Conservation (phyloP, 306 rosid species). For the Casuarina cunninghamiana region DNA sequence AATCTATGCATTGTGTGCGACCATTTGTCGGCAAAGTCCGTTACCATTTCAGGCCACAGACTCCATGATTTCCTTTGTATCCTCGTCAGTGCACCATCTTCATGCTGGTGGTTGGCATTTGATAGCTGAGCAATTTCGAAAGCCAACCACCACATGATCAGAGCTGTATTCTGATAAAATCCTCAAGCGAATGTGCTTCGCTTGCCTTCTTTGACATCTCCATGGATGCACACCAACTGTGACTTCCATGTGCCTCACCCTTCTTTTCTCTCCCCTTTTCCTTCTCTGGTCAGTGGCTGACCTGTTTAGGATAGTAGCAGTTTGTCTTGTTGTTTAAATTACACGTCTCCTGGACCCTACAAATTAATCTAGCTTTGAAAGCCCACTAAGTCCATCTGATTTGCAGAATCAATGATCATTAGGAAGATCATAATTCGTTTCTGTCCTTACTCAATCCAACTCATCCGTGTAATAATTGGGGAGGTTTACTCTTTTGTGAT, state of each 20-base stretch:
- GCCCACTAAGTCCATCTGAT: slow-evolving; percentile 11
- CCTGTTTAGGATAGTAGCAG: neutral
- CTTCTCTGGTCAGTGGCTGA: neutral
- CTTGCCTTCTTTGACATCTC: no score
- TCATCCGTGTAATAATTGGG: neutral
- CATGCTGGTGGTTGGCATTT: slow-evolving; percentile 14
- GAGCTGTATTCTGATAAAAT: neutral
- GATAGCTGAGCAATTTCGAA: slow-evolving; percentile 21
- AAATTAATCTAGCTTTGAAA: neutral
- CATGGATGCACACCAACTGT: slow-evolving; percentile 17
- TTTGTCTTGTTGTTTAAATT: neutral
- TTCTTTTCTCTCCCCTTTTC: neutral
- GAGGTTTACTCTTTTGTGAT: neutral
- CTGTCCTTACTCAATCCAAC: slow-evolving; percentile 10
- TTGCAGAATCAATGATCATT: neutral
- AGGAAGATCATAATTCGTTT: neutral
- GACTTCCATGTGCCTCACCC: neutral
- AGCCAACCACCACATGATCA: slow-evolving; percentile 13
- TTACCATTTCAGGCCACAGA: no score
- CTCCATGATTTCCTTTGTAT: neutral
- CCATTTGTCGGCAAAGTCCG: no score
- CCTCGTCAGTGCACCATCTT: slow-evolving; percentile 22
- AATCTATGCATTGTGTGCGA: neutral
- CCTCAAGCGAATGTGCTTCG: no score
- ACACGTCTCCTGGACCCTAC: slow-evolving; percentile 2